phyloP scores from a whole-genome alignment of 2,329 filamentous ascomycete species.

The Trichoderma polysporum region DNA sequence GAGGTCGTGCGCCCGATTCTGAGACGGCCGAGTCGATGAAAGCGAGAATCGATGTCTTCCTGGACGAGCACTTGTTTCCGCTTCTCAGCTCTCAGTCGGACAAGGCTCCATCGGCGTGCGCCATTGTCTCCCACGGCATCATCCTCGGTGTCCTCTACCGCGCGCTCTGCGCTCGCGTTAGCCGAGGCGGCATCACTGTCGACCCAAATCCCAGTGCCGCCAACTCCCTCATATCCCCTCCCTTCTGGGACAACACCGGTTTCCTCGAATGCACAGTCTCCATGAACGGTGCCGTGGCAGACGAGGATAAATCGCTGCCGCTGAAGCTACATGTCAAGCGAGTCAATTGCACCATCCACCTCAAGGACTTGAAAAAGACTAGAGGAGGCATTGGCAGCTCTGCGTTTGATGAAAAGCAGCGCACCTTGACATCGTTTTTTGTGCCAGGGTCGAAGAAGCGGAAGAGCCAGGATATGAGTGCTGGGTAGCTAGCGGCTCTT shows the following conservation, averaged over 20 bases:
- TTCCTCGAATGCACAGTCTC: constrained; percentile 40
- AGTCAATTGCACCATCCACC: constrained; percentile 71
- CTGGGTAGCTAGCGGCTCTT: not conserved
- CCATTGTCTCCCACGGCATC: constrained; percentile 80
- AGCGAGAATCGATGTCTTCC: constrained; percentile 62
- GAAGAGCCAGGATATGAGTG: constrained; percentile 8
- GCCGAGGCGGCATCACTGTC: constrained; percentile 23
- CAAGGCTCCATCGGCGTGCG: constrained; percentile 41
- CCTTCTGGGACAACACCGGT: constrained; percentile 55
- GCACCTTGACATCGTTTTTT: constrained; percentile 76
- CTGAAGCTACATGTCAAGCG: constrained; percentile 50
- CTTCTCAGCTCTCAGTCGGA: constrained; percentile 33
- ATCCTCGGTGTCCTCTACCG: constrained; percentile 70
- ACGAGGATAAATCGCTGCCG: constrained; percentile 31
- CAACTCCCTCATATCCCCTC: constrained; percentile 26
- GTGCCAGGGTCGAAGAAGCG: constrained; percentile 25
- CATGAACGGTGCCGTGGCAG: not conserved
- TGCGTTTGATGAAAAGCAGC: constrained; percentile 72
- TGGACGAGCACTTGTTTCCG: constrained; percentile 63
- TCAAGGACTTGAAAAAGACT: constrained; percentile 73
- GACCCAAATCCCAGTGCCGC: constrained; percentile 22
- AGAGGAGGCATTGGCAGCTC: constrained; percentile 79
- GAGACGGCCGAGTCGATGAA: constrained; percentile 70
- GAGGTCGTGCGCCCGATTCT: constrained; percentile 46
- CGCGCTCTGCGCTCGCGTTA: constrained; percentile 57